phyloP scores from a whole-genome alignment of 805 yeast genomes.

The Yarrowia yakushimensis region DNA sequence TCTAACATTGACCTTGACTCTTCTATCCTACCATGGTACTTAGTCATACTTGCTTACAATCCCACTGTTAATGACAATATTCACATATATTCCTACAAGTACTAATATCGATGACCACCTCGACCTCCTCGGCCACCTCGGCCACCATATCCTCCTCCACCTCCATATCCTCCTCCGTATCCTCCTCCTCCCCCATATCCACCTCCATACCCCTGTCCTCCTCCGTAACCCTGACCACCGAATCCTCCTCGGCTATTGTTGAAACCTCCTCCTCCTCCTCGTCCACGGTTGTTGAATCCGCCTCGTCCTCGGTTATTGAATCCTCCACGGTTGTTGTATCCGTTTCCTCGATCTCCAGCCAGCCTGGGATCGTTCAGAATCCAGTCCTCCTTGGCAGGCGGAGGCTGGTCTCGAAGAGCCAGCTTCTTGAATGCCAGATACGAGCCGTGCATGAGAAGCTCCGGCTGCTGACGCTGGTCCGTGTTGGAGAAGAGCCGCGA shows the following conservation, averaged over 20 bases:
- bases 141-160: constrained; percentile 30
- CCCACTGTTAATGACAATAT: no score
- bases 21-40: not conserved
- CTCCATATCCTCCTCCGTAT: not conserved
- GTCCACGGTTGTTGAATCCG: not conserved
- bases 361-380: not conserved
- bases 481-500: constrained; percentile 32
- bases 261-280: not conserved
- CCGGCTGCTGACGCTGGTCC: constrained; percentile 15
- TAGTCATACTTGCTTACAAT: no score
- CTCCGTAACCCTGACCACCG: constrained; percentile 31
- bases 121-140: constrained; percentile 35
- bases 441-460: constrained; percentile 26
- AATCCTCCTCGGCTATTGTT: not conserved
- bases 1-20: no score
- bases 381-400: not conserved
- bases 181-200: not conserved
- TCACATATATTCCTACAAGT: no score
- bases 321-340: constrained; percentile 24
- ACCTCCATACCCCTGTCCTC: constrained; percentile 17
- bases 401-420: constrained; percentile 8
- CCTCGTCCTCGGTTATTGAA: not conserved
- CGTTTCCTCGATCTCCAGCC: constrained; percentile 1
- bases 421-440: constrained; percentile 26
- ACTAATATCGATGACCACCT: not conserved